Base-by-base conservation (phyloP, 805 yeast species). In the Starmerella floris region DNA sequence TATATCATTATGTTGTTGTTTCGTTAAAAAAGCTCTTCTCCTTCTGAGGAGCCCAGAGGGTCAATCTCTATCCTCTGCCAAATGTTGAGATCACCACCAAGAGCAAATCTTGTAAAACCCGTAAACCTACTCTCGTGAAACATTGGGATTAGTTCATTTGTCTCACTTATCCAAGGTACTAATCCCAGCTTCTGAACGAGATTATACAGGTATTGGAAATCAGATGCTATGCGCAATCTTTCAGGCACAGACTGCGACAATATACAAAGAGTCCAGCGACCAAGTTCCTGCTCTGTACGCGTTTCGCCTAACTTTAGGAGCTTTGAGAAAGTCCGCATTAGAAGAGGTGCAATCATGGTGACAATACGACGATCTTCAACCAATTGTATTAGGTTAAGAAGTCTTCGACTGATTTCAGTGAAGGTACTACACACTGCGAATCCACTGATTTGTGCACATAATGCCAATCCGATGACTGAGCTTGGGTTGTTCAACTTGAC, bases 341-440 rank as follows among this genome's bases (percentile, higher is more conserved):
- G 40, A 10, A 48, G 39, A 16, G 49, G 51, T 13, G 44, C 40
- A 15, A 48, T 34, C 20, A 40, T 16, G 25, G 26, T 31, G 6
- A 45, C 40, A 11, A 37, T 39, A 2, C 35, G 28, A 8, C 46
- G 39, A 39, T 40, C 41, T 20, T 31, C 4, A 11, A 48, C 23
- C 11, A 21, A 28, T 5, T 20, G 17, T 19, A 48, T 23, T 13
- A 45, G 22, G n/a, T 35, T 39, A 9, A 45, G 30, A 30, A 40
- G n/a, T 4, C 44, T 5, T 15, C 23, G 22, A 3, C 39, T 27
- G 8, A 19, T 30, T 16, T 21, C 17, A 4, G 40, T 9, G 20
- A 43, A 43, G 37, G 6, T 25, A 21, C 9, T 22, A n/a, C 41
- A 39, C 13, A 19, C 23, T 6, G 32, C 8, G 22, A 23, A 31